phyloP scores from a whole-genome alignment of 208 protist genomes.

The Trypanosoma melophagium region DNA sequence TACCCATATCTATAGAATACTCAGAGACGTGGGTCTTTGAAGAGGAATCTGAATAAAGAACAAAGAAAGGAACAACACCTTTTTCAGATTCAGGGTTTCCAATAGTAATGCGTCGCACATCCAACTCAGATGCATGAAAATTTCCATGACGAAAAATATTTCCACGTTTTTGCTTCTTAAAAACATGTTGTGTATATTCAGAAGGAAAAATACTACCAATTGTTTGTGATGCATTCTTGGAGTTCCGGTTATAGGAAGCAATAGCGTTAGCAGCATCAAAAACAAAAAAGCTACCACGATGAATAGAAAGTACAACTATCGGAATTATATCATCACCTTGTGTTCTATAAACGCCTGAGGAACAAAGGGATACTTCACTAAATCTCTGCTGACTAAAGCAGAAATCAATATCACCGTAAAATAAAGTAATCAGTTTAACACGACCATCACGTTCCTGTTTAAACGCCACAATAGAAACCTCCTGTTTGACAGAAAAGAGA shows the following conservation, averaged over 20 bases:
- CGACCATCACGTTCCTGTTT: not conserved
- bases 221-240: conserved; percentile 7
- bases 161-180: conserved; percentile 23
- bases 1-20: conserved; percentile 41
- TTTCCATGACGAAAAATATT: conserved; percentile 31
- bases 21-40: conserved; percentile 65
- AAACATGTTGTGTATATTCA: conserved; percentile 22
- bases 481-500: conserved; percentile 73
- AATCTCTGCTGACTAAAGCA: conserved; percentile 64
- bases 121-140: conserved; percentile 65
- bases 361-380: conserved; percentile 53
- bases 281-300: conserved; percentile 53
- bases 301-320: conserved; percentile 67
- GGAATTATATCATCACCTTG: conserved; percentile 26
- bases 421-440: conserved; percentile 57
- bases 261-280: conserved; percentile 69
- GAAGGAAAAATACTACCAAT: conserved; percentile 19
- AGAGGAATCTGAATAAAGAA: conserved; percentile 69
- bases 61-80: conserved; percentile 36
- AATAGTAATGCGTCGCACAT: conserved; percentile 71
- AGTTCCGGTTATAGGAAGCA: conserved; percentile 11
- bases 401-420: conserved; percentile 49
- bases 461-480: conserved; percentile 63
- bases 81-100: conserved; percentile 13
- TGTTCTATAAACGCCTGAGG: conserved; percentile 31